phyloP scores from a whole-genome alignment of 495 filamentous ascomycete genomes.

The Penicillium taxi region DNA sequence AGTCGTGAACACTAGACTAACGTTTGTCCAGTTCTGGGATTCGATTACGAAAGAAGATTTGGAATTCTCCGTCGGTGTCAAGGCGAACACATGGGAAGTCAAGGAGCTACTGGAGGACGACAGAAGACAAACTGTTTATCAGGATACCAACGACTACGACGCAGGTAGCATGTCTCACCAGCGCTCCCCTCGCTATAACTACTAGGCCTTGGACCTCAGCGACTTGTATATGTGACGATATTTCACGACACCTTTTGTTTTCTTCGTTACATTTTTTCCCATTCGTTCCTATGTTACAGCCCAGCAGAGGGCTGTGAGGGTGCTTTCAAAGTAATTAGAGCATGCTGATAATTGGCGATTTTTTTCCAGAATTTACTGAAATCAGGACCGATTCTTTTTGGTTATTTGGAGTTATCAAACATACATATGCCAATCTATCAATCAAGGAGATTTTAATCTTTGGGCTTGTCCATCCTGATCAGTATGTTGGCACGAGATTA shows the following conservation, averaged over 20 bases:
- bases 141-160: slow-evolving; percentile 56
- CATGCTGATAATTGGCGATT: too few relatives aligned
- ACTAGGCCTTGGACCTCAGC: slow-evolving; percentile 13
- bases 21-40: slow-evolving; percentile 79
- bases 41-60: slow-evolving; percentile 98
- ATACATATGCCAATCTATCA: too few relatives aligned
- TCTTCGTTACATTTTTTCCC: slow-evolving; percentile 4
- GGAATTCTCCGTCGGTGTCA: slow-evolving; percentile 92
- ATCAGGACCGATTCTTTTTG: too few relatives aligned
- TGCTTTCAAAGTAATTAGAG: too few relatives aligned
- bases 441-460: too few relatives aligned
- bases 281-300: too few relatives aligned
- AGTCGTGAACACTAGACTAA: slow-evolving; percentile 1
- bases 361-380: too few relatives aligned
- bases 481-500: too few relatives aligned
- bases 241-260: slow-evolving; percentile 9
- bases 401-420: too few relatives aligned
- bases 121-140: slow-evolving; percentile 66
- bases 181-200: slow-evolving; percentile 30
- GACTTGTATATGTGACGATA: slow-evolving; percentile 16
- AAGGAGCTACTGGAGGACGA: slow-evolving; percentile 92
- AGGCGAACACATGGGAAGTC: slow-evolving; percentile 96
- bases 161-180: slow-evolving; percentile 53
- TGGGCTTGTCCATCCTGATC: too few relatives aligned
- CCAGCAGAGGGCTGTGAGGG: too few relatives aligned